Conservation (phyloP, 495 filamentous ascomycete genomes). For the Viridothelium virens region DNA sequence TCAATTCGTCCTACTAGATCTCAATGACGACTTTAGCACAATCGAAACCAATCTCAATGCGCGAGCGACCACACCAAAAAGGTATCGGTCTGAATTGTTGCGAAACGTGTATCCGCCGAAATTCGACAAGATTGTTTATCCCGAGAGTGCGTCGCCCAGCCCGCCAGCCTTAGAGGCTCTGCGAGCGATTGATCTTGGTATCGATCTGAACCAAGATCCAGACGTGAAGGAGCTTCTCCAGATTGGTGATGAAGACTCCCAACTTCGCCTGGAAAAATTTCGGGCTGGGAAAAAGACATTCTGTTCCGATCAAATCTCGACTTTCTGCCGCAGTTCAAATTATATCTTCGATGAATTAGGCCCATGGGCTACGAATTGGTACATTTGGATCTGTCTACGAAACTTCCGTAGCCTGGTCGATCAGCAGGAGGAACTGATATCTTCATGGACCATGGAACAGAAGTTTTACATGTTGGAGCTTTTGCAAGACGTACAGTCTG, state of each 20-base stretch:
- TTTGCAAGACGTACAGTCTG: slow-evolving; percentile 41
- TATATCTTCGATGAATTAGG: slow-evolving; percentile 63
- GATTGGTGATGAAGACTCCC: slow-evolving; percentile 26
- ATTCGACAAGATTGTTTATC: slow-evolving; percentile 48
- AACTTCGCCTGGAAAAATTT: slow-evolving; percentile 38
- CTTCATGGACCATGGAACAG: slow-evolving; percentile 46
- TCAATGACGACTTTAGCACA: slow-evolving; percentile 34
- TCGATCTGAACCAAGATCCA: slow-evolving; percentile 65
- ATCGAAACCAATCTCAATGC: slow-evolving; percentile 75
- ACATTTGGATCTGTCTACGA: slow-evolving; percentile 46
- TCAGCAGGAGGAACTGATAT: slow-evolving; percentile 38
- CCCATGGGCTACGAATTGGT: slow-evolving; percentile 64
- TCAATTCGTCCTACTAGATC: neutral
- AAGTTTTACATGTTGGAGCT: slow-evolving; percentile 51
- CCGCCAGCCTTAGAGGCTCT: slow-evolving; percentile 19
- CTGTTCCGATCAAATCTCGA: slow-evolving; percentile 55
- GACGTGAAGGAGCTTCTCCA: slow-evolving; percentile 49
- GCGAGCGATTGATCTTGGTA: slow-evolving; percentile 30
- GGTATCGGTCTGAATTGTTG: slow-evolving; percentile 62
- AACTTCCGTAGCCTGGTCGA: slow-evolving; percentile 8
- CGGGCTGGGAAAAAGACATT: slow-evolving; percentile 51
- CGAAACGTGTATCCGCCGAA: slow-evolving; percentile 59
- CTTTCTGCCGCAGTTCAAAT: slow-evolving; percentile 43
- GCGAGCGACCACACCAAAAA: slow-evolving; percentile 61
- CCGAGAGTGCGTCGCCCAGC: slow-evolving; percentile 20